Percentiles rank a stretch among this genome's conserved stretches.
These are phyloP conservation scores for Gonapodya prolifera DNA, from an alignment of 192 early-diverging fungal species.

Conservation along the genomic window DNA sequence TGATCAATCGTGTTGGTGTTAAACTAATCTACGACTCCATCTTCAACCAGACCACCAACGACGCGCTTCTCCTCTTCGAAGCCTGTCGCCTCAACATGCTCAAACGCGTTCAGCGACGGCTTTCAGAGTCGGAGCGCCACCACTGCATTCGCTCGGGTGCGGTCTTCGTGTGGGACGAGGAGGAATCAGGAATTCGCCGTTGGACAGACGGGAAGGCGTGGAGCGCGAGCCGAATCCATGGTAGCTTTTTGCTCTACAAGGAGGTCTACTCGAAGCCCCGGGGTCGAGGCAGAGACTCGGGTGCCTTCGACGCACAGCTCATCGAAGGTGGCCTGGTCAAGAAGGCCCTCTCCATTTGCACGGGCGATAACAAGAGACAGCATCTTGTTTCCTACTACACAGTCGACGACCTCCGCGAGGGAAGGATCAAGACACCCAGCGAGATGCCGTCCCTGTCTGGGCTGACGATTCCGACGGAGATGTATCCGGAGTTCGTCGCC, in stretches of 20 bases:
- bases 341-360: slow-evolving; percentile 77
- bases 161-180: slow-evolving; percentile 84
- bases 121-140: slow-evolving; percentile 66
- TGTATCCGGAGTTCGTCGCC: slow-evolving; percentile 68
- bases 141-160: slow-evolving; percentile 68
- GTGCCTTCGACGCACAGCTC: slow-evolving; percentile 19
- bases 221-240: slow-evolving; percentile 76
- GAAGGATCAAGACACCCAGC: slow-evolving; percentile 53
- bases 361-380: slow-evolving; percentile 61
- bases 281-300: slow-evolving; percentile 24
- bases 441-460: slow-evolving; percentile 47
- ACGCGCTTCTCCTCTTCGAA: slow-evolving; percentile 80
- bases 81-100: slow-evolving; percentile 66
- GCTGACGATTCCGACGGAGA: slow-evolving; percentile 59
- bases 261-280: slow-evolving; percentile 59
- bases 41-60: slow-evolving; percentile 75
- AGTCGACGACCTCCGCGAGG: slow-evolving; percentile 58
- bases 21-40: no score
- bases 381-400: slow-evolving; percentile 87
- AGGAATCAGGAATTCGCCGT: slow-evolving; percentile 78
- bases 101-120: slow-evolving; percentile 61
- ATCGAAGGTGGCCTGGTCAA: slow-evolving; percentile 77
- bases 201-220: slow-evolving; percentile 89
- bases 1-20: no score
- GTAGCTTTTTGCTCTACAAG: slow-evolving; percentile 80